A percentile compares a stretch with the other conserved stretches of the same genome.
Evolutionary conservation across 257 asterid genomes (phyloP).

Genomic region (Solanum chiquidenum): DNA sequence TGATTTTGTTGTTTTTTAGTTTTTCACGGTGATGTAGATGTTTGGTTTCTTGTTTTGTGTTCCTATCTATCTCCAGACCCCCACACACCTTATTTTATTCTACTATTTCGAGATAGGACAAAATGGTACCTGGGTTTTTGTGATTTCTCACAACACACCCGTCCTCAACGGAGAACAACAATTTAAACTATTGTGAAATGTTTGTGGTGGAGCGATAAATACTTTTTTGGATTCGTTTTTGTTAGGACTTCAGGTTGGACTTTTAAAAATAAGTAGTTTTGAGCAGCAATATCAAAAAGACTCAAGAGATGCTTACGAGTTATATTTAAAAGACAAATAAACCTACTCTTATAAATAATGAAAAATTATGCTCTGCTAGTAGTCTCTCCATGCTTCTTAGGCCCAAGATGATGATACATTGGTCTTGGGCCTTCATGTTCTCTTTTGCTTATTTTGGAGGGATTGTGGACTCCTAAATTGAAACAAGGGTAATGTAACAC

Average conservation of each 20-base stretch:
- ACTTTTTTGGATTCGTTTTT: too few relatives aligned
- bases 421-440: neutral
- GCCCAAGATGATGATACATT: neutral
- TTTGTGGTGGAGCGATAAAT: too few relatives aligned
- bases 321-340: too few relatives aligned
- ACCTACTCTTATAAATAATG: too few relatives aligned
- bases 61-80: neutral
- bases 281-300: neutral
- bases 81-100: neutral
- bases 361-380: neutral
- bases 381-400: neutral
- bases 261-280: too few relatives aligned
- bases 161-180: neutral
- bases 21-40: neutral
- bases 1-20: slow-evolving; percentile 11
- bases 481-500: neutral
- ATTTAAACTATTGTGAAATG: neutral
- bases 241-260: too few relatives aligned
- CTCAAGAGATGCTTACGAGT: neutral
- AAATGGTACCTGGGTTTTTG: neutral
- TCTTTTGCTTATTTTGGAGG: neutral
- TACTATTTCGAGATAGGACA: neutral
- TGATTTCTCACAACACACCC: neutral
- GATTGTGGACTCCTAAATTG: neutral
- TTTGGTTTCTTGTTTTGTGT: neutral